Evolutionary conservation across 2,329 filamentous ascomycete species (phyloP).

Genomic region (Ceratocystis papillata): DNA sequence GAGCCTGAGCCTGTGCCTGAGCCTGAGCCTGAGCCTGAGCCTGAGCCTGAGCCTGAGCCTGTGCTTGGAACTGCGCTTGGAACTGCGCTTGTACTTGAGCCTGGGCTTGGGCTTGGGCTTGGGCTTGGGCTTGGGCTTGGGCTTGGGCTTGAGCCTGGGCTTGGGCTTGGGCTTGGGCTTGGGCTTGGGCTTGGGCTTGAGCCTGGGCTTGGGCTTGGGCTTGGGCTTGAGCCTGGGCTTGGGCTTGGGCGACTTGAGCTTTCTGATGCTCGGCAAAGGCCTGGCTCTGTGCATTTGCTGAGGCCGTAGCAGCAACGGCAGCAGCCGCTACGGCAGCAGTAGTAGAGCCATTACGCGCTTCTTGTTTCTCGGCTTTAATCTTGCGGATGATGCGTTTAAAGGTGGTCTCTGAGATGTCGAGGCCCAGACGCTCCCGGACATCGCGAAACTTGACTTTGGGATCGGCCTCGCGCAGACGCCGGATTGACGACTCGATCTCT

Average conservation of each 20-base stretch:
- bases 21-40: too few species aligned
- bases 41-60: too few species aligned
- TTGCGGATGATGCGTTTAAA: conserved; percentile 24
- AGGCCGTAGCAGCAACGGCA: not conserved
- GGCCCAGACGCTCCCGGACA: conserved; percentile 20
- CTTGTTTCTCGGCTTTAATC: conserved; percentile 17
- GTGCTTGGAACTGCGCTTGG: not conserved
- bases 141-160: not conserved
- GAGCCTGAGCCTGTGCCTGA: not conserved
- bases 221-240: conserved; percentile 15
- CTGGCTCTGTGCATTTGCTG: conserved; percentile 9
- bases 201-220: conserved; percentile 18
- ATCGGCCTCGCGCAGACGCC: conserved; percentile 16
- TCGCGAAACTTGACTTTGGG: conserved; percentile 24
- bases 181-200: conserved; percentile 15
- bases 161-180: conserved; percentile 14
- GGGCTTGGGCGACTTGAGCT: conserved; percentile 17
- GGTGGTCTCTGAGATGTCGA: conserved; percentile 24
- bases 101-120: not conserved
- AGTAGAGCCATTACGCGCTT: not conserved
- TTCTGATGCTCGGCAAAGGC: conserved; percentile 13
- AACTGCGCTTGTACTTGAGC: not conserved
- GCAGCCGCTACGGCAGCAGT: conserved; percentile 11
- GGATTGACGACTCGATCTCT: conserved; percentile 18
- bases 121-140: conserved; percentile 13